Conservation (phyloP, 306 rosid species). For the Dalbergia oliveri region DNA sequence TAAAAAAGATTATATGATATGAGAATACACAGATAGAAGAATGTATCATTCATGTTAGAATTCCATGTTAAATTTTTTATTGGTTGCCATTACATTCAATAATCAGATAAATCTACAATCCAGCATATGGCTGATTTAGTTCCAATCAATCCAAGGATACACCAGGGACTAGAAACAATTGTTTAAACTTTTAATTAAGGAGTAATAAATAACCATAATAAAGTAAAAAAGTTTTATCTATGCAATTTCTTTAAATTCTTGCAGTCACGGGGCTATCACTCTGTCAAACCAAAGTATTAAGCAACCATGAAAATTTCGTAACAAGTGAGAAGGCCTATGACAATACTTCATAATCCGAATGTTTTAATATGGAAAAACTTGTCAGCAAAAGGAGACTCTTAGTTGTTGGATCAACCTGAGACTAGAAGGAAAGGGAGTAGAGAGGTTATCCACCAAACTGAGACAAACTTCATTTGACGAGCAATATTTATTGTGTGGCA, state of each 20-base stretch:
- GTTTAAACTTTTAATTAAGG: background rate
- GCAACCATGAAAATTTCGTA: constrained; percentile 16
- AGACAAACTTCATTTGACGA: constrained; percentile 2
- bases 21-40: constrained; percentile 8
- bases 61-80: background rate
- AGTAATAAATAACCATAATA: background rate
- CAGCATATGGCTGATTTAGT: constrained; percentile 10
- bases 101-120: background rate
- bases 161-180: background rate
- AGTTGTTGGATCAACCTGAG: background rate
- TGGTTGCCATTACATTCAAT: background rate
- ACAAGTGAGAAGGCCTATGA: background rate
- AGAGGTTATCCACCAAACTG: background rate
- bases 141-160: constrained; percentile 25
- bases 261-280: constrained; percentile 18
- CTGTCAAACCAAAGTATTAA: constrained; percentile 16
- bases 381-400: background rate
- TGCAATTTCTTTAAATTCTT: background rate
- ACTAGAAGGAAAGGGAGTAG: background rate
- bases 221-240: background rate
- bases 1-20: constrained; percentile 17
- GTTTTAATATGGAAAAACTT: background rate
- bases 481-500: background rate
- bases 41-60: background rate
- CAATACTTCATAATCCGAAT: constrained; percentile 7